A percentile compares a stretch with the other conserved stretches of the same genome.
These are phyloP conservation scores for Silene conica DNA, from an alignment of 148 eudicot species.

Conservation along the genomic window DNA sequence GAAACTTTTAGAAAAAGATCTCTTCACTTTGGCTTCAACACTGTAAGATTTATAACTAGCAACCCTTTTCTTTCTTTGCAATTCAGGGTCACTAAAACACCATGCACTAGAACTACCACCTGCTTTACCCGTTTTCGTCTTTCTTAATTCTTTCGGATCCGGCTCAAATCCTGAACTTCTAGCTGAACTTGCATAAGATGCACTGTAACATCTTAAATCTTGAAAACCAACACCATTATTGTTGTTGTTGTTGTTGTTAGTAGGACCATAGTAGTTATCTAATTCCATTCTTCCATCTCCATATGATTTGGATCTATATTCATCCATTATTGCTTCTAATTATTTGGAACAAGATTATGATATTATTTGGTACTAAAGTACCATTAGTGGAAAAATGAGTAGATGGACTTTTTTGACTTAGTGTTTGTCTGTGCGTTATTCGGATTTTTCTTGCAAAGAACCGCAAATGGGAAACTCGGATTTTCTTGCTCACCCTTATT, in stretches of 20 bases:
- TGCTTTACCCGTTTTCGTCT: constrained; percentile 35
- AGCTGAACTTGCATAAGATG: constrained; percentile 42
- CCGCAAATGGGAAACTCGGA: no score
- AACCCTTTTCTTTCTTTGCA: constrained; percentile 76
- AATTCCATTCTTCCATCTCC: constrained; percentile 38
- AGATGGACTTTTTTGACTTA: no score
- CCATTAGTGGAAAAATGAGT: no score
- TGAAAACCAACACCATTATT: constrained; percentile 17
- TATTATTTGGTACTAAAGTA: no score
- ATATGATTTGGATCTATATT: constrained; percentile 57
- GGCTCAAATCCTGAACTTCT: background rate
- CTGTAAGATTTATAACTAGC: constrained; percentile 64
- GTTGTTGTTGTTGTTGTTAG: no score
- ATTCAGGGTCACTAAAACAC: constrained; percentile 60
- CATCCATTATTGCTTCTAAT: no score
- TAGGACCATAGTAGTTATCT: constrained; percentile 24
- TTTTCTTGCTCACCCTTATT: no score
- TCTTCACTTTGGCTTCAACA: constrained; percentile 70
- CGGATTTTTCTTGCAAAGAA: no score
- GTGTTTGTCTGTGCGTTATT: no score
- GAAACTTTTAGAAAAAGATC: constrained; percentile 59
- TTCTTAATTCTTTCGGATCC: constrained; percentile 39
- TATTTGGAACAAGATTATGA: no score
- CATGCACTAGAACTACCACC: background rate
- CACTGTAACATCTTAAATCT: constrained; percentile 58